Evolutionary conservation across 805 yeast species (phyloP).

Genomic region (Candida easanensis): DNA sequence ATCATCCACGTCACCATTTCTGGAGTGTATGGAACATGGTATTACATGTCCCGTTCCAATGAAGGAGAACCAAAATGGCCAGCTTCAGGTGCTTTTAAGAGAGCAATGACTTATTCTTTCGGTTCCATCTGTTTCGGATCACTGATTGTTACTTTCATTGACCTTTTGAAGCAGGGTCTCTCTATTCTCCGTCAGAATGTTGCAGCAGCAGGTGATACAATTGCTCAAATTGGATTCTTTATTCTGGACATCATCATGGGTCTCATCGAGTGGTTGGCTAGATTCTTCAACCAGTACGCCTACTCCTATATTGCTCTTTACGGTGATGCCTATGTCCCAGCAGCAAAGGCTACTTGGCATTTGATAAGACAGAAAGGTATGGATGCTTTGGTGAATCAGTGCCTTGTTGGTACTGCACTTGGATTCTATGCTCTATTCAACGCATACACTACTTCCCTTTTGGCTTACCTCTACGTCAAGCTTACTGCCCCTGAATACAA

Average conservation of each 20-base stretch:
- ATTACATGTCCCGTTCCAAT: slow-evolving; percentile 70
- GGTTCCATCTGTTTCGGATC: slow-evolving; percentile 91
- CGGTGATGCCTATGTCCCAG: slow-evolving; percentile 70
- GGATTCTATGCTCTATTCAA: slow-evolving; percentile 73
- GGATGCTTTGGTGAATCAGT: slow-evolving; percentile 82
- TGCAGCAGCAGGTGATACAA: slow-evolving; percentile 47
- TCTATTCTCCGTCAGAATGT: slow-evolving; percentile 51
- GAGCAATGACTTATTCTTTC: slow-evolving; percentile 82
- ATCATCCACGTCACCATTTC: slow-evolving; percentile 77
- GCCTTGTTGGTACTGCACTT: slow-evolving; percentile 74
- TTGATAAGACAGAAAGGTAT: slow-evolving; percentile 76
- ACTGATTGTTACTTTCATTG: slow-evolving; percentile 66
- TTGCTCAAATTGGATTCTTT: slow-evolving; percentile 51
- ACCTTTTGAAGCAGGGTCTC: slow-evolving; percentile 57
- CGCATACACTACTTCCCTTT: slow-evolving; percentile 60
- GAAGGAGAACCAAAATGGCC: slow-evolving; percentile 79
- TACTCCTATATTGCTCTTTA: slow-evolving; percentile 84
- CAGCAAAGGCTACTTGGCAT: slow-evolving; percentile 82
- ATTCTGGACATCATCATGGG: slow-evolving; percentile 59
- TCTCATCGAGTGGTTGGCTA: slow-evolving; percentile 72
- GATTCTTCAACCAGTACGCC: slow-evolving; percentile 88
- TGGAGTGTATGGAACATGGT: slow-evolving; percentile 91
- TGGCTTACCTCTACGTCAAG: slow-evolving; percentile 63
- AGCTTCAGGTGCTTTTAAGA: slow-evolving; percentile 73
- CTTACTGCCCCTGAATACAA: slow-evolving; percentile 69